Base-by-base conservation (phyloP, 495 filamentous ascomycete genomes). In the Cetradonia linearis region DNA sequence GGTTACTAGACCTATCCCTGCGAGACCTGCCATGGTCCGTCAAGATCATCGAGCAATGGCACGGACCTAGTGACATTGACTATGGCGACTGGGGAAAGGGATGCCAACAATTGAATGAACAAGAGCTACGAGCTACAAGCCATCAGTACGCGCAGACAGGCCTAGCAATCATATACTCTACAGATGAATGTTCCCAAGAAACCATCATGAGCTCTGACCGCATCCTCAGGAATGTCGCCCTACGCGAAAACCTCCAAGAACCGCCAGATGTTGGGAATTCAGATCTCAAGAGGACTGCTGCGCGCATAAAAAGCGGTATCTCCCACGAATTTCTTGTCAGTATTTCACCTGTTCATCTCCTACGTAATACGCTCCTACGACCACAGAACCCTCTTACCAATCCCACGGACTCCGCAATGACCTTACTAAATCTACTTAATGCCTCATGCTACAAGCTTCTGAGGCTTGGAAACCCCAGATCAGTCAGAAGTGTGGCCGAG, bases 1-100 rank as follows among this genome's bases (percentile, higher is more conserved):
- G 91, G 91, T 74, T 95, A n/a, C 75, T 89, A 8, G 77, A 79
- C 7, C 83, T 78, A 33, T 83, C 83, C 62, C 60, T 76, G 23
- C 70, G 74, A 31, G 77, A 81, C 27, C 68, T 71, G 46, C 64
- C 72, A 16, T 71, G 68, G 58, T 82, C 83, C 33, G 79, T 86
- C 4, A 75, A 72, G 55, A 84, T 82, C 11, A 77, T 91, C 61
- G 75, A 79, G 50, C 79, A 86, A 56, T 96, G 91, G 91, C 81
- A 85, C 66, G 91, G 91, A 0, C 89, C 91, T 4, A 73, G 74
- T 52, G 89, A 95, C 72, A 77, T 88, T 27, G 91, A 95, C 65
- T 68, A 91, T 46, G 89, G 85, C 20, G 87, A 84, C 9, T 89
- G 84, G 71, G 80, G 74, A 11, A 72, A 77, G 1, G 72, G 66